Evolutionary conservation across 257 asterid species (phyloP).

Genomic region (Prunella vulgaris): DNA sequence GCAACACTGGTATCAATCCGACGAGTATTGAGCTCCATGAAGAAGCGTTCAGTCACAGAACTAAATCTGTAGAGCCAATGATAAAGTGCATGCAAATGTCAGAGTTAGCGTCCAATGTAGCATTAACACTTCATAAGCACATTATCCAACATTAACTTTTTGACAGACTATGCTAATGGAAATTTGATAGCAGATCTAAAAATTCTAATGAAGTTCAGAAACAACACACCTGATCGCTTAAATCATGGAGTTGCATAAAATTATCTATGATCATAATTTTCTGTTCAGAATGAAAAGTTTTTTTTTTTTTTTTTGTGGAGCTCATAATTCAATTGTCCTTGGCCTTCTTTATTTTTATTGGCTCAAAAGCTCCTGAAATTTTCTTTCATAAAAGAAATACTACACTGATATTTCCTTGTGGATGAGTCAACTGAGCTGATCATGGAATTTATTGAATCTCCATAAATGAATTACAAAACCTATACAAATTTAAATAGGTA

Average conservation of each 20-base stretch:
- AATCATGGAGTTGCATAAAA: neutral
- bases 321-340: neutral
- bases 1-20: conserved; percentile 90
- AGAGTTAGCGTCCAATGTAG: conserved; percentile 4
- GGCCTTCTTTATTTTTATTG: neutral
- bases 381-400: neutral
- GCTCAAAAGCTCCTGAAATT: neutral
- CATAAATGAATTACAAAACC: neutral
- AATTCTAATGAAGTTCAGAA: neutral
- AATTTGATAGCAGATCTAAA: conserved; percentile 6
- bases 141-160: conserved; percentile 10
- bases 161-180: conserved; percentile 7
- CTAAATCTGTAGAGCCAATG: conserved; percentile 69
- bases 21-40: conserved; percentile 95
- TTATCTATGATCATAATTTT: neutral
- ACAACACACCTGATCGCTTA: neutral
- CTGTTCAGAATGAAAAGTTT: neutral
- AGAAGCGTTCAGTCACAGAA: conserved; percentile 98
- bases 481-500: neutral
- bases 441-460: conserved; percentile 1
- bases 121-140: conserved; percentile 17
- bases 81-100: conserved; percentile 19
- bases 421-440: conserved; percentile 3
- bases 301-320: conserved; percentile 1
- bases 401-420: neutral